A percentile compares a stretch with the other conserved stretches of the same genome.
phyloP scores from a whole-genome alignment of 139 green algal genomes.

The Closterium sp. region DNA sequence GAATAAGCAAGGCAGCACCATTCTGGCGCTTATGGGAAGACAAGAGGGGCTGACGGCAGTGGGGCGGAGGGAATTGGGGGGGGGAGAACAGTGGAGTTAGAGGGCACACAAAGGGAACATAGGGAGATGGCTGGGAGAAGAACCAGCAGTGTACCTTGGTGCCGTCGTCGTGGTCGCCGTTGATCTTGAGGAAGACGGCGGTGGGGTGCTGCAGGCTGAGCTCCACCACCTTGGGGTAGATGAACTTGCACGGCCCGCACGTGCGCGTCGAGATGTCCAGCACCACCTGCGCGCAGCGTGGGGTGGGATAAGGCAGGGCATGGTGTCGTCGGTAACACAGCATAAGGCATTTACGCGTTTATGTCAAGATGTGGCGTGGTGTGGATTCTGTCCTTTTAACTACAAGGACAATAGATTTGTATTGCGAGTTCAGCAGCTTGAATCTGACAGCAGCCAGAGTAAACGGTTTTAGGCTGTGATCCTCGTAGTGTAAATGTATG shows the following conservation, averaged over 20 bases:
- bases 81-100: too few species aligned
- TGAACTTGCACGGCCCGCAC: constrained; percentile 56
- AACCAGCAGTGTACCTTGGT: constrained; percentile 14
- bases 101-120: too few species aligned
- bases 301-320: too few species aligned
- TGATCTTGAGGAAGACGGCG: constrained; percentile 54
- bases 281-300: constrained; percentile 23
- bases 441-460: too few species aligned
- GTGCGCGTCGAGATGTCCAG: constrained; percentile 51
- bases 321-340: too few species aligned
- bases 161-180: constrained; percentile 39
- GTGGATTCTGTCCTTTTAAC: too few species aligned
- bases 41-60: not conserved
- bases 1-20: not conserved
- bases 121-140: not conserved
- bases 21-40: not conserved
- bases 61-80: not conserved
- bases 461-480: too few species aligned
- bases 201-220: constrained; percentile 38
- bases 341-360: too few species aligned
- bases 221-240: constrained; percentile 54
- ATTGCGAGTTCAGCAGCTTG: too few species aligned
- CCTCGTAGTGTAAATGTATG: too few species aligned
- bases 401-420: too few species aligned
- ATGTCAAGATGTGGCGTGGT: too few species aligned